phyloP scores from a whole-genome alignment of 176 grass and related monocot species.

The Triticum timopheevii region DNA sequence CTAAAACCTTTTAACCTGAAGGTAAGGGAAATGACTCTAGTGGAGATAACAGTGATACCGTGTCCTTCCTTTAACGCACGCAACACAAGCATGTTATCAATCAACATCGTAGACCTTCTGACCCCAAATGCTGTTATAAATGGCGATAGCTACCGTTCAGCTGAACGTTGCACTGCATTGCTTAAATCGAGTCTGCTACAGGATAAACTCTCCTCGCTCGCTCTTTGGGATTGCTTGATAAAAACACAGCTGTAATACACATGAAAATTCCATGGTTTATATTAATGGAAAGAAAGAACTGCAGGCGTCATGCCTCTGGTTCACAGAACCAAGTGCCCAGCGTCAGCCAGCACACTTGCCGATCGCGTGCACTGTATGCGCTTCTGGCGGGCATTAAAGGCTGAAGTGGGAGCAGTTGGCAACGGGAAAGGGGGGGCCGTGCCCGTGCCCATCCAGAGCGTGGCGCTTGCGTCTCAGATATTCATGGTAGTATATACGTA shows the following conservation, averaged over 20 bases:
- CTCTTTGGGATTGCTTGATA: background rate
- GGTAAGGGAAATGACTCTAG: background rate
- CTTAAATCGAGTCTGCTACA: background rate
- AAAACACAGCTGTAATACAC: background rate
- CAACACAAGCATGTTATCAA: background rate
- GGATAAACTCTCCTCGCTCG: background rate
- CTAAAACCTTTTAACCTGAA: background rate
- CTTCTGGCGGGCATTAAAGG: background rate
- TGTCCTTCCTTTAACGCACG: background rate
- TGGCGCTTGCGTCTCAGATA: background rate
- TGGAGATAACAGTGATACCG: background rate
- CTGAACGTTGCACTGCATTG: background rate
- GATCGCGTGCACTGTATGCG: background rate
- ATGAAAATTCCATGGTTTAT: background rate
- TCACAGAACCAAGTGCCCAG: background rate
- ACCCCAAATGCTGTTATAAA: background rate
- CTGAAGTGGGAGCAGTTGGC: background rate
- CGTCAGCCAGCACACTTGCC: background rate
- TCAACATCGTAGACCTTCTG: background rate
- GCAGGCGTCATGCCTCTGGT: background rate
- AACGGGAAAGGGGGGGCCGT: background rate
- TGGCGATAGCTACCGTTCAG: background rate
- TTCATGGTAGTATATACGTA: background rate
- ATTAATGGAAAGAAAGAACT: background rate
- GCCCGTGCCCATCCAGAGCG: background rate